Conservation (phyloP, 108 stramenopile genomes). For the Nitzschia inconspicua region DNA sequence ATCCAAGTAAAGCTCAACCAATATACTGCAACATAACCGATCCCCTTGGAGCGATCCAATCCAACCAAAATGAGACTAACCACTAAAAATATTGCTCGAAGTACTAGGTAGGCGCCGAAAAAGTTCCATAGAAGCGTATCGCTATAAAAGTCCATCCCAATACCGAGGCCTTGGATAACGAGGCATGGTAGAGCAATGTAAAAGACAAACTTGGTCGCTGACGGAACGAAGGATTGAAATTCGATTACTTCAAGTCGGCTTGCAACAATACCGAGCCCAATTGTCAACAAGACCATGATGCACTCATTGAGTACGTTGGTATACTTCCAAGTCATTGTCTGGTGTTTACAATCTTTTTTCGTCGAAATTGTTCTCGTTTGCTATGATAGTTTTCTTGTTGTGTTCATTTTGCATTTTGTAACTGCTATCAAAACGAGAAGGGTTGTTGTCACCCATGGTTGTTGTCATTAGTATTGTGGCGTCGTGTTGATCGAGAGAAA, state of each 20-base stretch:
- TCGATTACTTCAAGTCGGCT: conserved; percentile 18
- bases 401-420: too few relatives aligned
- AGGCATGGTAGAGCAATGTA: conserved; percentile 33
- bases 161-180: conserved; percentile 33
- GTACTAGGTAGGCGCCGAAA: conserved; percentile 30
- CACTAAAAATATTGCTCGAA: conserved; percentile 25
- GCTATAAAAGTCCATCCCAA: conserved; percentile 40
- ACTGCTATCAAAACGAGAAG: too few relatives aligned
- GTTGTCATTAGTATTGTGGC: too few relatives aligned
- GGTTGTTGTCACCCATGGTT: too few relatives aligned
- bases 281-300: conserved; percentile 27
- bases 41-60: not conserved
- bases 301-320: conserved; percentile 28
- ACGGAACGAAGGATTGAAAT: conserved; percentile 21
- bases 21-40: conserved; percentile 33
- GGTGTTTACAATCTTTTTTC: too few relatives aligned
- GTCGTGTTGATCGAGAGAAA: too few relatives aligned
- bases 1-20: conserved; percentile 42
- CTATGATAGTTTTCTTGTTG: too few relatives aligned
- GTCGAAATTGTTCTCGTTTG: too few relatives aligned
- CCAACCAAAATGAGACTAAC: conserved; percentile 5
- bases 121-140: conserved; percentile 36
- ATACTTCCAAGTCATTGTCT: conserved; percentile 35
- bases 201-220: conserved; percentile 36
- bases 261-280: conserved; percentile 10